phyloP scores from a whole-genome alignment of 352 stramenopile species.

The Pythium volutum region DNA sequence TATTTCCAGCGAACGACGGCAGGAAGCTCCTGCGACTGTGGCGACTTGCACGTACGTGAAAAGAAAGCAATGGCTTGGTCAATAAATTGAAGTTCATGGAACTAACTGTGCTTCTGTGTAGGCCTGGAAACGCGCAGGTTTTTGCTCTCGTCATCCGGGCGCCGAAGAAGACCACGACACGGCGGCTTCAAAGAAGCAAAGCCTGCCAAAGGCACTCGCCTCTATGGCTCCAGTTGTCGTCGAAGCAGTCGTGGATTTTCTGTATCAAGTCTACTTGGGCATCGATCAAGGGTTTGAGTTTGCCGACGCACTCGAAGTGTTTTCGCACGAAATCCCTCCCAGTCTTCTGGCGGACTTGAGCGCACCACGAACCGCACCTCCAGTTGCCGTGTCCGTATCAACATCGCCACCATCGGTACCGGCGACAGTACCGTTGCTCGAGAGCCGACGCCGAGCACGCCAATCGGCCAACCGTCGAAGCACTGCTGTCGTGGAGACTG shows the following conservation, averaged over 20 bases:
- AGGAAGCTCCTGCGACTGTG: constrained; percentile 84
- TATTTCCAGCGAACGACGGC: constrained; percentile 87
- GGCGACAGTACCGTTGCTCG: background rate
- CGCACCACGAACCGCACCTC: background rate
- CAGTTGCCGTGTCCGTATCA: background rate
- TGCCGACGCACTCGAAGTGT: constrained; percentile 62
- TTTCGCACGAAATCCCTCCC: constrained; percentile 55
- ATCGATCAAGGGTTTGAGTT: constrained; percentile 72
- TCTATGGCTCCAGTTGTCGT: constrained; percentile 58
- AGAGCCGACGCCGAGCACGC: constrained; percentile 7
- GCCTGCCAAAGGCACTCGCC: constrained; percentile 61
- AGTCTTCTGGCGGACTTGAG: constrained; percentile 43
- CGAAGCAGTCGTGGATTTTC: constrained; percentile 70
- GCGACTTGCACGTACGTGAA: constrained; percentile 63
- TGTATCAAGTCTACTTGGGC: constrained; percentile 66
- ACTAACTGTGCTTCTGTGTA: constrained; percentile 19
- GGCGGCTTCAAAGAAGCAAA: constrained; percentile 37
- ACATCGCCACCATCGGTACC: background rate
- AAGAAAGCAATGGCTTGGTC: background rate
- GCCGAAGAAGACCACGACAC: constrained; percentile 31
- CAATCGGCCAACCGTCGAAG: constrained; percentile 13
- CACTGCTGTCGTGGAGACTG: background rate
- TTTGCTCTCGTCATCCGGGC: constrained; percentile 79
- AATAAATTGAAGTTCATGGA: background rate
- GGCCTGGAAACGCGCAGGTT: constrained; percentile 76